Percentiles rank a stretch among this genome's conserved stretches.
phyloP scores from a whole-genome alignment of 805 yeast species.

The Candida sphagnicola region DNA sequence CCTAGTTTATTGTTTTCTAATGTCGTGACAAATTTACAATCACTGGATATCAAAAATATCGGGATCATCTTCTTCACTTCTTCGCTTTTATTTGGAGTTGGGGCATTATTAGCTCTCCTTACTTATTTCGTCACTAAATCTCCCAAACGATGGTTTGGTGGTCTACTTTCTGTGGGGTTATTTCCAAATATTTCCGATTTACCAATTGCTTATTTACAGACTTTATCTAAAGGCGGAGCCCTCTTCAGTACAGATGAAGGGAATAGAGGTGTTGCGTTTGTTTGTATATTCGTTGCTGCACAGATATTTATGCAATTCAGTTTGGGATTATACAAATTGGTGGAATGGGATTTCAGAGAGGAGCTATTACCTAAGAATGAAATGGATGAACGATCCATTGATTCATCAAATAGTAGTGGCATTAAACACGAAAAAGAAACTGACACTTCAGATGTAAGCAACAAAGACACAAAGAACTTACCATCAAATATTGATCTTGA shows the following conservation, averaged over 20 bases:
- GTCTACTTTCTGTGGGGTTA: slow-evolving; percentile 65
- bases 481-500: background rate
- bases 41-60: slow-evolving; percentile 63
- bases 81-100: slow-evolving; percentile 47
- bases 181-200: slow-evolving; percentile 79
- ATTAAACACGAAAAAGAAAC: slow-evolving; percentile 1
- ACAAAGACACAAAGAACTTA: background rate
- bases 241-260: slow-evolving; percentile 57
- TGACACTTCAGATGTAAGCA: background rate
- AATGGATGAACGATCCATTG: background rate
- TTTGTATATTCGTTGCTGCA: slow-evolving; percentile 69
- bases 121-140: slow-evolving; percentile 49
- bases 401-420: background rate
- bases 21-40: slow-evolving; percentile 61
- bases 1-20: slow-evolving; percentile 78
- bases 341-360: slow-evolving; percentile 65
- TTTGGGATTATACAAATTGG: slow-evolving; percentile 66
- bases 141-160: slow-evolving; percentile 76
- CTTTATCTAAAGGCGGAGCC: slow-evolving; percentile 59
- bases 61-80: slow-evolving; percentile 58
- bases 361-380: slow-evolving; percentile 13
- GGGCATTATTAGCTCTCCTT: slow-evolving; percentile 42
- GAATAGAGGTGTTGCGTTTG: slow-evolving; percentile 76
- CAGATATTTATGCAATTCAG: slow-evolving; percentile 70
- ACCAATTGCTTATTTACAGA: slow-evolving; percentile 80